Conservation (phyloP, 768 basidiomycete species). For the Termitomyces sp. region DNA sequence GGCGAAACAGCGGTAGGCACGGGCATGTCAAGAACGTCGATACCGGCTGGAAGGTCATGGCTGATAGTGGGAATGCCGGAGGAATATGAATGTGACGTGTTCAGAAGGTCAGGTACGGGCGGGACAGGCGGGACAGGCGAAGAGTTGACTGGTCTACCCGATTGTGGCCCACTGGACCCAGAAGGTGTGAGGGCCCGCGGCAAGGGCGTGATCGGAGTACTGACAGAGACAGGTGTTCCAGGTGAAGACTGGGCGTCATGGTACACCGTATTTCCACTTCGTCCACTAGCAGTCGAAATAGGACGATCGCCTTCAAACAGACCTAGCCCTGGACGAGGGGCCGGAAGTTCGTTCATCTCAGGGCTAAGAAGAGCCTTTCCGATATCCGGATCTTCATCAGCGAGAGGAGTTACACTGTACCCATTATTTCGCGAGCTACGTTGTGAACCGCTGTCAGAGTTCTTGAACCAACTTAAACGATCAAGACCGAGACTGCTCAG, state of each 20-base stretch:
- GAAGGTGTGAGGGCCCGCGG: constrained; percentile 48
- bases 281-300: constrained; percentile 51
- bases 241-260: constrained; percentile 62
- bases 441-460: constrained; percentile 20
- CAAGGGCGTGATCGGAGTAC: constrained; percentile 31
- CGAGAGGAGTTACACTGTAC: constrained; percentile 18
- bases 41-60: constrained; percentile 12
- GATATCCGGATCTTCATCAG: constrained; percentile 46
- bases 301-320: constrained; percentile 46
- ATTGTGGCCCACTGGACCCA: constrained; percentile 10
- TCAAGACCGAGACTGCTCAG: constrained; percentile 42
- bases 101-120: constrained; percentile 1
- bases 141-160: constrained; percentile 2
- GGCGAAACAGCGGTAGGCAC: constrained; percentile 55
- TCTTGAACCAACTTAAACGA: constrained; percentile 61
- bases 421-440: constrained; percentile 16
- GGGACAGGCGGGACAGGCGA: constrained; percentile 6
- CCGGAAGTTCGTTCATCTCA: constrained; percentile 19
- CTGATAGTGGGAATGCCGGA: constrained; percentile 7
- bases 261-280: constrained; percentile 55
- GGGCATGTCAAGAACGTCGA: constrained; percentile 54
- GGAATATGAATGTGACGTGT: constrained; percentile 2
- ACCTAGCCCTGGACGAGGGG: constrained; percentile 32
- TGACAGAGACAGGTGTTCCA: constrained; percentile 28
- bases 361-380: constrained; percentile 34